phyloP scores from a whole-genome alignment of 495 filamentous ascomycete species.

The Penicillium ochrochloron region DNA sequence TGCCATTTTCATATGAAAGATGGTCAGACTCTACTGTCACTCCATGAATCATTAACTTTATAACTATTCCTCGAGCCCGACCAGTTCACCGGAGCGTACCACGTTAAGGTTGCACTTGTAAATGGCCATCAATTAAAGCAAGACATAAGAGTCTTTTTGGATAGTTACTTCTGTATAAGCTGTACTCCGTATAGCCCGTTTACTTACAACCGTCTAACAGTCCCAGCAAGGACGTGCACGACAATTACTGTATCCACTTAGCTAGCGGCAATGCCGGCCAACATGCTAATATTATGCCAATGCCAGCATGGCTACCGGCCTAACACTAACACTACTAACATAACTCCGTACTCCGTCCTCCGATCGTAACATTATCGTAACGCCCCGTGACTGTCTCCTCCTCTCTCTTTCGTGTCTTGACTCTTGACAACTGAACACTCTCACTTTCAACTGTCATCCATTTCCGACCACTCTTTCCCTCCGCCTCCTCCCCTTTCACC shows the following conservation, averaged over 20 bases:
- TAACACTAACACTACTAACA: not conserved
- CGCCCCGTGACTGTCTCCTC: conserved; percentile 21
- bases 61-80: not conserved
- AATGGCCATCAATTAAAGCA: not conserved
- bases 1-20: not conserved
- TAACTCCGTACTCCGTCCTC: not conserved
- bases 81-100: not conserved
- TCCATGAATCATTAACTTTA: not conserved
- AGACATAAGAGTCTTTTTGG: not conserved
- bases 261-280: conserved; percentile 27
- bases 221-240: conserved; percentile 20
- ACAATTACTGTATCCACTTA: conserved; percentile 17
- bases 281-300: not conserved
- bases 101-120: conserved; percentile 3
- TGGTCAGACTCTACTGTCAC: not conserved
- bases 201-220: not conserved
- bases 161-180: not conserved
- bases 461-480: conserved; percentile 3
- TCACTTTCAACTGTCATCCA: not conserved
- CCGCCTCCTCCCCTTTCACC: not conserved
- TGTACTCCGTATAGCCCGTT: not conserved
- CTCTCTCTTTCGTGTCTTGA: conserved; percentile 17
- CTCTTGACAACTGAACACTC: conserved; percentile 4
- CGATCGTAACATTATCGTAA: conserved; percentile 5
- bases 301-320: not conserved